phyloP scores from a whole-genome alignment of 2,329 filamentous ascomycete species.

The Hymenoscyphus fraxineus region DNA sequence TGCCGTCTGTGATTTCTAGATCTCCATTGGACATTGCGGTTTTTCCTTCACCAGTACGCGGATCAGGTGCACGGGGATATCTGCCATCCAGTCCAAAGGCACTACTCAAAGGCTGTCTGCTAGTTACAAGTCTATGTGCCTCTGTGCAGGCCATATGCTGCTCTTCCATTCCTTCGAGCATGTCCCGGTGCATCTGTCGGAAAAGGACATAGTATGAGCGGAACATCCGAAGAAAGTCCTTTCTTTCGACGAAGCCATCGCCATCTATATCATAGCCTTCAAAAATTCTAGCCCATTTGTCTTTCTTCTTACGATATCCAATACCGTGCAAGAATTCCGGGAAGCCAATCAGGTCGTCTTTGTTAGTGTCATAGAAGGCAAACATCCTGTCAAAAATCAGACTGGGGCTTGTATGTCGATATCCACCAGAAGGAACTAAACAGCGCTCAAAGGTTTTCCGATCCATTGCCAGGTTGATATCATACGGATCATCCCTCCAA shows the following conservation, averaged over 20 bases:
- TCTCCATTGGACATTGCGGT: constrained; percentile 59
- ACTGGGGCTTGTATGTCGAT: constrained; percentile 73
- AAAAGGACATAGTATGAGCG: constrained; percentile 88
- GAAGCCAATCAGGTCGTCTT: constrained; percentile 85
- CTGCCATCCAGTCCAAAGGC: constrained; percentile 69
- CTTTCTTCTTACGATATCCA: constrained; percentile 63
- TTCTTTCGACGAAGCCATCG: constrained; percentile 79
- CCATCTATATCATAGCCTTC: constrained; percentile 86
- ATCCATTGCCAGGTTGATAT: constrained; percentile 80
- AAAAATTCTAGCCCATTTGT: constrained; percentile 72
- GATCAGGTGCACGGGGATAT: constrained; percentile 60
- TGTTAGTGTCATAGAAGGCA: constrained; percentile 89
- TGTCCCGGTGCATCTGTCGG: constrained; percentile 83
- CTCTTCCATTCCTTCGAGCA: constrained; percentile 72
- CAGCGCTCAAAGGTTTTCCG: constrained; percentile 89
- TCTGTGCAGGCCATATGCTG: constrained; percentile 72
- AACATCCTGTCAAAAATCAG: constrained; percentile 96
- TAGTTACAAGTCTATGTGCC: constrained; percentile 70
- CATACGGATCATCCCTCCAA: constrained; percentile 76
- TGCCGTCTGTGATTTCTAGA: constrained; percentile 58
- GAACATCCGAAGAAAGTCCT: constrained; percentile 88
- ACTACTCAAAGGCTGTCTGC: constrained; percentile 71
- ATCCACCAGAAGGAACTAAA: constrained; percentile 80
- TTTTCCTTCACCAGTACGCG: constrained; percentile 62
- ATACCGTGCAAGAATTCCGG: constrained; percentile 85